Conservation (phyloP, 1,284 basidiomycete species). For the Ustilago lituana region DNA sequence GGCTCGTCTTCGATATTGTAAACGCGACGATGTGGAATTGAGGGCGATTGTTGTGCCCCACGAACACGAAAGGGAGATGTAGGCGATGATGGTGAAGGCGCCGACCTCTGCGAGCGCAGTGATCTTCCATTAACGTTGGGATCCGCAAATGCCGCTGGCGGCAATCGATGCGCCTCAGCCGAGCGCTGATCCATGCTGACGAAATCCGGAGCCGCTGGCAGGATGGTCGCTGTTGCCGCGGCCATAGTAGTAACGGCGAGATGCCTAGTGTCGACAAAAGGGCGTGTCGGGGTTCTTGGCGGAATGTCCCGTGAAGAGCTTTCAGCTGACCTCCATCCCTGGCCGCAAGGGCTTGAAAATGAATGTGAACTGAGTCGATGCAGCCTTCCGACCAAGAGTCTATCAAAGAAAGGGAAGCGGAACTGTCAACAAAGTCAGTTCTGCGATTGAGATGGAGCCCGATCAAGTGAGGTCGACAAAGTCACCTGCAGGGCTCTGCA, state of each 20-base stretch:
- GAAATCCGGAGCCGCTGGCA: slow-evolving; percentile 36
- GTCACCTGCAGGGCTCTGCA: no score
- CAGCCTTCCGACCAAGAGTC: background rate
- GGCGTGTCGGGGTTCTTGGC: background rate
- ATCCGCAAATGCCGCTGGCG: slow-evolving; percentile 11
- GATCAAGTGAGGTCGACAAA: no score
- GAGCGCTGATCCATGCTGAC: slow-evolving; percentile 32
- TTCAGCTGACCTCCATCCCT: slow-evolving; percentile 27
- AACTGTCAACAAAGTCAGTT: background rate
- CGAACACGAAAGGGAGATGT: slow-evolving; percentile 21
- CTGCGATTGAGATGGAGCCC: no score
- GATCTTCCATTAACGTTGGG: slow-evolving; percentile 9
- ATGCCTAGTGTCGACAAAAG: background rate
- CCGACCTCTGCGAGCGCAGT: slow-evolving; percentile 23
- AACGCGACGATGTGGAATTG: slow-evolving; percentile 33
- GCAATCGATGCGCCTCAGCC: slow-evolving; percentile 23
- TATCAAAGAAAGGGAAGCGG: background rate
- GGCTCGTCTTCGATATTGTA: slow-evolving; percentile 38
- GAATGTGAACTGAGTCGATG: slow-evolving; percentile 1
- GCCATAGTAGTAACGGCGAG: slow-evolving; percentile 25
- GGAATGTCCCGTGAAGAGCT: background rate
- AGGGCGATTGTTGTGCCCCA: slow-evolving; percentile 17
- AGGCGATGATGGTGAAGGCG: slow-evolving; percentile 30
- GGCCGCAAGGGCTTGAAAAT: background rate
- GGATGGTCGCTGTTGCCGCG: slow-evolving; percentile 32